phyloP scores from a whole-genome alignment of 2,329 filamentous ascomycete genomes.

The Fusarium equiseti region DNA sequence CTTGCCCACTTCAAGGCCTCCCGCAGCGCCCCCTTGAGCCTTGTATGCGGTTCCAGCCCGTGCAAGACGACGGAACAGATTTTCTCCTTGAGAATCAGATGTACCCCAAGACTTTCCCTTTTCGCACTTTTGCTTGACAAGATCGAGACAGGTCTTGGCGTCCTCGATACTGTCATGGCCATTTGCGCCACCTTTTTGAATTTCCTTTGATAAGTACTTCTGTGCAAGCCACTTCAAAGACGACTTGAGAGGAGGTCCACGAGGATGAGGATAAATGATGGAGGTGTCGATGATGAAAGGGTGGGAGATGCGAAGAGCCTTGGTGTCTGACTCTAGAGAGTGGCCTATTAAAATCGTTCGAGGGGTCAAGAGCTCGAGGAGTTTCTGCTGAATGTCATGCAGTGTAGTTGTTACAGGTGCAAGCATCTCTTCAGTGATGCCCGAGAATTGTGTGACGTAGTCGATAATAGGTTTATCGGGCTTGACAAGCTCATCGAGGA shows the following conservation, averaged over 20 bases:
- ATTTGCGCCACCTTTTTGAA: slow-evolving; percentile 80
- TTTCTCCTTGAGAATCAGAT: slow-evolving; percentile 82
- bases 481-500: slow-evolving; percentile 93
- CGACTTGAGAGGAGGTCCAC: slow-evolving; percentile 89
- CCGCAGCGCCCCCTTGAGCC: slow-evolving; percentile 67
- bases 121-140: slow-evolving; percentile 96
- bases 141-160: slow-evolving; percentile 88
- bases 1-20: slow-evolving; percentile 68
- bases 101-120: slow-evolving; percentile 89
- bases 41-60: slow-evolving; percentile 73
- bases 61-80: slow-evolving; percentile 86
- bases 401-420: slow-evolving; percentile 86
- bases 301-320: slow-evolving; percentile 86
- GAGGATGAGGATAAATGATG: slow-evolving; percentile 89
- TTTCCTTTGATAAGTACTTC: slow-evolving; percentile 87
- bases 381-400: slow-evolving; percentile 81
- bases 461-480: slow-evolving; percentile 88
- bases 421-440: slow-evolving; percentile 90
- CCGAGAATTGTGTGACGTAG: slow-evolving; percentile 92
- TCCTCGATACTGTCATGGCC: slow-evolving; percentile 96
- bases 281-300: slow-evolving; percentile 95
- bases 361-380: slow-evolving; percentile 78
- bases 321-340: slow-evolving; percentile 85
- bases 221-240: slow-evolving; percentile 90
- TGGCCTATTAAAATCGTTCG: slow-evolving; percentile 82